Conservation (phyloP, 2,329 filamentous ascomycete species). For the Paraphoma sp. region DNA sequence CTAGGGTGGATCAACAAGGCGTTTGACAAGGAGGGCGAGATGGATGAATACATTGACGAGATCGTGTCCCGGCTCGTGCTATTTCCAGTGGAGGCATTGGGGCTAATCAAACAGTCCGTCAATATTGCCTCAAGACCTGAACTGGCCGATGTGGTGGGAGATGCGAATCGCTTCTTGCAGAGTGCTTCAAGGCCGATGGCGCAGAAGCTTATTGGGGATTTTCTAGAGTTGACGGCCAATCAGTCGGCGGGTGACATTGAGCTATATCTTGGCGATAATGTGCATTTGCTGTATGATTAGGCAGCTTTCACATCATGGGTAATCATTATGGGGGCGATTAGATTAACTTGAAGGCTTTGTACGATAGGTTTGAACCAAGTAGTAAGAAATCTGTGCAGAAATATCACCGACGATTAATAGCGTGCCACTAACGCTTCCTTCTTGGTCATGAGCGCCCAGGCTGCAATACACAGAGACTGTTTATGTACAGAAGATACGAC, state of each 20-base stretch:
- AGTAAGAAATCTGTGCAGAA: too few relatives aligned
- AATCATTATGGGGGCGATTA: too few relatives aligned
- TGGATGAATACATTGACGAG: constrained; percentile 5
- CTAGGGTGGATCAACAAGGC: constrained; percentile 13
- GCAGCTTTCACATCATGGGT: not conserved
- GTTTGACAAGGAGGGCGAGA: constrained; percentile 5
- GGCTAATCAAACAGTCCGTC: constrained; percentile 4
- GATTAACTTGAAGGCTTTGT: too few relatives aligned
- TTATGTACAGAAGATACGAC: too few relatives aligned
- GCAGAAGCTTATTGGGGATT: not conserved
- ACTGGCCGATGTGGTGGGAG: not conserved
- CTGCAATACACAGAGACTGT: too few relatives aligned
- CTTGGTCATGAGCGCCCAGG: too few relatives aligned
- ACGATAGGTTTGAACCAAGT: too few relatives aligned
- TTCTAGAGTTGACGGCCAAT: constrained; percentile 1
- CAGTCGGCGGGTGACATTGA: constrained; percentile 1
- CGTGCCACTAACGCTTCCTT: too few relatives aligned
- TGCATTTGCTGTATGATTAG: constrained; percentile 3
- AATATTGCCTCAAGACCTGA: constrained; percentile 1
- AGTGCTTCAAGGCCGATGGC: not conserved
- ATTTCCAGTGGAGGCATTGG: constrained; percentile 2
- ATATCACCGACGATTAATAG: too few relatives aligned
- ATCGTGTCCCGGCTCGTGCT: not conserved
- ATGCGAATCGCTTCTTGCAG: constrained; percentile 3
- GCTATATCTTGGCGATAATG: constrained; percentile 1